Conservation (phyloP, 768 basidiomycete genomes). For the Leccinum rimulosum region DNA sequence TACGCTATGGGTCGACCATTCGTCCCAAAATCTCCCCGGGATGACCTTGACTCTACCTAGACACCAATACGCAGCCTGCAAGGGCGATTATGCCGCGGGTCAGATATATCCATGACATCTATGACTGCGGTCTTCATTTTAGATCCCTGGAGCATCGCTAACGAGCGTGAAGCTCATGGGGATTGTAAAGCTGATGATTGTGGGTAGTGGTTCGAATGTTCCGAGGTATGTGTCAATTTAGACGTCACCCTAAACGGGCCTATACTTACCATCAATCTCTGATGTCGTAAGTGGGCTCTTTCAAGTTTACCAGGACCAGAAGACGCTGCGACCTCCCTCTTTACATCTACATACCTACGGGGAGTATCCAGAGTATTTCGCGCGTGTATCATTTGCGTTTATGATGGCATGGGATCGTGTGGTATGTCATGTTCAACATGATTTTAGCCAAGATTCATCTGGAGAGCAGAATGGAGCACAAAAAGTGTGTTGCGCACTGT, state of each 20-base stretch:
- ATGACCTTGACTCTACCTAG: not conserved
- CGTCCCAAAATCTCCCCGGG: not conserved
- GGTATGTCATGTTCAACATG: not conserved
- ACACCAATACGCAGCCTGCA: not conserved
- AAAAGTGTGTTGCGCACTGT: not conserved
- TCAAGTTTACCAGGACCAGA: not conserved
- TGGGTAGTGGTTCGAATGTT: not conserved
- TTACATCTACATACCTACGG: not conserved
- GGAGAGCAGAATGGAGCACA: not conserved
- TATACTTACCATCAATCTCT: not conserved
- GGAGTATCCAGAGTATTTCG: not conserved
- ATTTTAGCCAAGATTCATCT: not conserved
- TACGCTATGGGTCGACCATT: not conserved
- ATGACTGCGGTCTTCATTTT: not conserved
- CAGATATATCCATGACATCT: not conserved
- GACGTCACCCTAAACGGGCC: not conserved
- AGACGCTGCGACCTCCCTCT: not conserved
- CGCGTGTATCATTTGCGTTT: not conserved
- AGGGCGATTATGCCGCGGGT: not conserved
- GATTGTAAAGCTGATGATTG: not conserved
- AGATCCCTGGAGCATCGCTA: not conserved
- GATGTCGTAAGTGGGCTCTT: not conserved
- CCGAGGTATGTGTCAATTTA: not conserved
- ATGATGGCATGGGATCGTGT: not conserved
- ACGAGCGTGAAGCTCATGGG: not conserved